Evolutionary conservation across 2,329 filamentous ascomycete species (phyloP).

Genomic region (Thielaviopsis ethacetica): DNA sequence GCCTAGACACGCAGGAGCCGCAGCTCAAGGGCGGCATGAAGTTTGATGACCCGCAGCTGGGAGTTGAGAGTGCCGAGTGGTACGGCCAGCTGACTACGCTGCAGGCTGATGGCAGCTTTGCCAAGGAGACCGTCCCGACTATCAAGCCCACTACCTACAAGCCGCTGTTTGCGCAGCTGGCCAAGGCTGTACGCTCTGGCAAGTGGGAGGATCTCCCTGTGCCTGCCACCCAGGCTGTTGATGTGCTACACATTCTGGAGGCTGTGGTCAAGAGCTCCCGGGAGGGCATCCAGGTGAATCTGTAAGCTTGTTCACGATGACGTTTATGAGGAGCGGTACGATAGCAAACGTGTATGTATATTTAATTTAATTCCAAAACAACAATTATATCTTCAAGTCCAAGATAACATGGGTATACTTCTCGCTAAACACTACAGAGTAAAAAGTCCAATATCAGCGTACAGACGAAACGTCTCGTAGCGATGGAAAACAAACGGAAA

Average conservation of each 20-base stretch:
- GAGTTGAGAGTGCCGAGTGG: slow-evolving; percentile 38
- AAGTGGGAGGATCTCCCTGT: slow-evolving; percentile 36
- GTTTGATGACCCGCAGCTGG: slow-evolving; percentile 47
- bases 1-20: slow-evolving; percentile 59
- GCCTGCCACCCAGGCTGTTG: slow-evolving; percentile 32
- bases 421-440: not conserved
- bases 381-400: not conserved
- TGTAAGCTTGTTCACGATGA: not conserved
- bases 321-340: not conserved
- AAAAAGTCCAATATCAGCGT: not conserved
- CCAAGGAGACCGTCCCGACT: slow-evolving; percentile 35
- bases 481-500: not conserved
- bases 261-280: slow-evolving; percentile 33
- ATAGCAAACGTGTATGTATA: not conserved
- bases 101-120: slow-evolving; percentile 32
- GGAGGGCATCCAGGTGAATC: slow-evolving; percentile 27
- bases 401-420: slow-evolving; percentile 9
- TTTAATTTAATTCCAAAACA: not conserved
- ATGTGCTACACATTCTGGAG: slow-evolving; percentile 38
- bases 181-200: slow-evolving; percentile 29
- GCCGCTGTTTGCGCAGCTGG: slow-evolving; percentile 45
- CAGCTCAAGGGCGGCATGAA: slow-evolving; percentile 49
- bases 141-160: slow-evolving; percentile 51
- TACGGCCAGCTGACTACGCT: slow-evolving; percentile 44
- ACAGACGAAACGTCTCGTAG: not conserved